Evolutionary conservation across 164 flowering plant species (phyloP).

Genomic region (Chimonanthus salicifolius): DNA sequence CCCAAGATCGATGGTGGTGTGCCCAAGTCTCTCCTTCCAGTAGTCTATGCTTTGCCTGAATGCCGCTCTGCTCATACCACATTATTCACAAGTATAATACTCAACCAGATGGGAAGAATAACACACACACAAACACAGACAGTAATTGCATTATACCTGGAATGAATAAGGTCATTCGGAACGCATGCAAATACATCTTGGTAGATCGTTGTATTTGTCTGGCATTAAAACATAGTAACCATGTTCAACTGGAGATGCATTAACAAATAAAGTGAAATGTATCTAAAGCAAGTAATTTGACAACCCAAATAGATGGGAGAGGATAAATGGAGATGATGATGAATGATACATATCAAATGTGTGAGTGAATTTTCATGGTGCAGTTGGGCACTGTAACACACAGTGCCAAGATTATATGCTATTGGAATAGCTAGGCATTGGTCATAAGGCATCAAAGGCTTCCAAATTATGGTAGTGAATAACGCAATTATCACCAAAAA

Average conservation of each 20-base stretch:
- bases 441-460: no score
- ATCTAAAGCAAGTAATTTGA: not conserved
- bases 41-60: conserved; percentile 60
- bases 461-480: no score
- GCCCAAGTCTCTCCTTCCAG: conserved; percentile 79
- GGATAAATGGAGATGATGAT: not conserved
- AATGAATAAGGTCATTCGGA: conserved; percentile 82
- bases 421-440: no score
- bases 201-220: conserved; percentile 82
- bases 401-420: no score
- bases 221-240: conserved; percentile 10
- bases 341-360: not conserved
- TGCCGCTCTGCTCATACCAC: conserved; percentile 43
- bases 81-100: not conserved
- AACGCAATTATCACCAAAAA: no score
- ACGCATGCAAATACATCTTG: conserved; percentile 91
- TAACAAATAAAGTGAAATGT: not conserved
- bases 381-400: no score
- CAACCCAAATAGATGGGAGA: not conserved
- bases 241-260: not conserved
- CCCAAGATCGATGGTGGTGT: conserved; percentile 91
- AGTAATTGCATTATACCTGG: conserved; percentile 46
- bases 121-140: not conserved
- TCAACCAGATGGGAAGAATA: not conserved
- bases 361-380: no score